phyloP scores from a whole-genome alignment of 306 rosid genomes.

The Malus orientalis region DNA sequence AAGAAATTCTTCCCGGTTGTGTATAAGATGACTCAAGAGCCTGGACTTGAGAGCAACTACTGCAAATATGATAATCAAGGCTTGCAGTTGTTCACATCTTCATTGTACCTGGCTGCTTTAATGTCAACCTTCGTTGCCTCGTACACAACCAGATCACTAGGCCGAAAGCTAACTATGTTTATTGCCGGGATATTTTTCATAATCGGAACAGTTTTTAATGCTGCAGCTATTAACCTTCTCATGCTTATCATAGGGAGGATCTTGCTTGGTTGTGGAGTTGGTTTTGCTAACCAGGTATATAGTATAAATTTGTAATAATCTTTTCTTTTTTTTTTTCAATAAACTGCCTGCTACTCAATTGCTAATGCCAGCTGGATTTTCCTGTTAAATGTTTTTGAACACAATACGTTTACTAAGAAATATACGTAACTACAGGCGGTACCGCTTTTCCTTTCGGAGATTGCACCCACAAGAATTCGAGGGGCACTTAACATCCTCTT shows the following conservation, averaged over 20 bases:
- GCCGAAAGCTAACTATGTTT: slow-evolving; percentile 61
- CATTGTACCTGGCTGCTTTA: slow-evolving; percentile 54
- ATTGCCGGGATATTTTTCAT: slow-evolving; percentile 55
- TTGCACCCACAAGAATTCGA: slow-evolving; percentile 63
- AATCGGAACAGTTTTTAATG: slow-evolving; percentile 39
- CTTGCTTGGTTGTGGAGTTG: slow-evolving; percentile 67
- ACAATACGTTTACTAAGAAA: too few species aligned
- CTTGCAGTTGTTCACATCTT: slow-evolving; percentile 63
- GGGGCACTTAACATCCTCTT: slow-evolving; percentile 68
- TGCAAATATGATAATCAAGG: slow-evolving; percentile 63
- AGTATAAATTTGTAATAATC: background rate
- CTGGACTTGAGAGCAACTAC: slow-evolving; percentile 34
- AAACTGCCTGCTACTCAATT: background rate
- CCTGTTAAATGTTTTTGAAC: background rate
- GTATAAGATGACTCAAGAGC: slow-evolving; percentile 17
- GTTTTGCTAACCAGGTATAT: slow-evolving; percentile 61
- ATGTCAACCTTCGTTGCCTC: slow-evolving; percentile 46
- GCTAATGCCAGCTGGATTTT: background rate
- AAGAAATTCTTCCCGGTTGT: slow-evolving; percentile 52
- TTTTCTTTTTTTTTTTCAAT: too few species aligned
- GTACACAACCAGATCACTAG: slow-evolving; percentile 35
- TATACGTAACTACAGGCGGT: slow-evolving; percentile 32
- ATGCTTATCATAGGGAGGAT: slow-evolving; percentile 64
- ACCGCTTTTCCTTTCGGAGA: slow-evolving; percentile 62
- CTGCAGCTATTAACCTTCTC: slow-evolving; percentile 44